A percentile compares a stretch with the other conserved stretches of the same genome.
Conservation (phyloP, 2,329 filamentous ascomycete species). For the Fusarium beomiforme region DNA sequence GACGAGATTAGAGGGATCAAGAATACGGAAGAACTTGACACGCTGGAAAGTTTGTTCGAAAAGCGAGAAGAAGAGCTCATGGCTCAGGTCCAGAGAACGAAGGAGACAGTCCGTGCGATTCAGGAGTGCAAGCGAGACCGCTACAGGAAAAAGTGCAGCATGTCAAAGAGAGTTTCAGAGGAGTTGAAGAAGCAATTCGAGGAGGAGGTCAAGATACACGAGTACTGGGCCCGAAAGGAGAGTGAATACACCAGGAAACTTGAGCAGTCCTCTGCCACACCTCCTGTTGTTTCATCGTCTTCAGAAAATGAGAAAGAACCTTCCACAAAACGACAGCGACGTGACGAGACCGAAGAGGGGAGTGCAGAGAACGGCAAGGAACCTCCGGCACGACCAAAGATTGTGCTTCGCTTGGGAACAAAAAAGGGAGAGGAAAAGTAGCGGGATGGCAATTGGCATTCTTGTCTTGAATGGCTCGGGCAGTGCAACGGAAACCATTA, state of each 20-base stretch:
- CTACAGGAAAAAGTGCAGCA: neutral
- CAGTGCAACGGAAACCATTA: neutral
- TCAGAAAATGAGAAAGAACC: neutral
- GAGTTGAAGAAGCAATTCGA: neutral
- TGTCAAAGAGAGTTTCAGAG: neutral
- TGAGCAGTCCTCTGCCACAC: neutral
- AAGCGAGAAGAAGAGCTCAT: neutral
- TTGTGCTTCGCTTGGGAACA: neutral
- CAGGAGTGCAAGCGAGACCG: neutral
- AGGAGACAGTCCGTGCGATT: neutral
- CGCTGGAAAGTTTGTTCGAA: neutral
- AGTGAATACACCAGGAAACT: neutral
- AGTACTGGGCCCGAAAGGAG: neutral
- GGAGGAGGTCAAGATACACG: accelerated
- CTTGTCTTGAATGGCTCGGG: neutral
- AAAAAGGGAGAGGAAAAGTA: neutral
- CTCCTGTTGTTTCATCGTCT: neutral
- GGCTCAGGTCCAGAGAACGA: neutral
- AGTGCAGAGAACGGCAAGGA: neutral
- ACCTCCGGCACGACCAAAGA: no score
- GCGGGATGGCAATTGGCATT: neutral
- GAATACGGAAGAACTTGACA: neutral
- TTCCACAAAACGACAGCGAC: neutral
- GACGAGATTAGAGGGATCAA: no score
- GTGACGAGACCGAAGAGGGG: neutral